Percentiles rank a stretch among this genome's conserved stretches.
Evolutionary conservation across 257 asterid species (phyloP).

Genomic region (Fraxinus anomala): DNA sequence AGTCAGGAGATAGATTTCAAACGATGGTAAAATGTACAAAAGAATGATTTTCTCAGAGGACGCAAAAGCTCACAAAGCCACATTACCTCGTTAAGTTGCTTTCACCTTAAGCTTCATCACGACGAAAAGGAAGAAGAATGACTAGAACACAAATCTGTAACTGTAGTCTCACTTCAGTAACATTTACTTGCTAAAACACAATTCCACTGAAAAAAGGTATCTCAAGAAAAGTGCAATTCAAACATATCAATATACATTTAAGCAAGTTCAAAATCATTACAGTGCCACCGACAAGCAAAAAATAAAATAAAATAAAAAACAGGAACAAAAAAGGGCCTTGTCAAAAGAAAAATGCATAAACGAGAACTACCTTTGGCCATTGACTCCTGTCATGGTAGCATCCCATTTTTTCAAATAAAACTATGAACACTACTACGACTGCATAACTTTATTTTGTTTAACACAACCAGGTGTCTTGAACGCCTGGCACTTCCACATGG

Average conservation of each 20-base stretch:
- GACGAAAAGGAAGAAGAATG: too few species aligned
- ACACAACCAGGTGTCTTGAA: constrained; percentile 47
- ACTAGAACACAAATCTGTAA: too few species aligned
- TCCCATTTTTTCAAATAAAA: constrained; percentile 21
- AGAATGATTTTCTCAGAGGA: too few species aligned
- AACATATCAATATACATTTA: constrained; percentile 35
- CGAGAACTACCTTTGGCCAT: constrained; percentile 35
- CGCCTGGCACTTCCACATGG: constrained; percentile 52
- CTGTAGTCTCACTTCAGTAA: too few species aligned
- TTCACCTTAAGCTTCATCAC: too few species aligned
- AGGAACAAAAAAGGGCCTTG: constrained; percentile 12
- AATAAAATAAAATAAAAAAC: background rate
- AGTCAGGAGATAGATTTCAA: too few species aligned
- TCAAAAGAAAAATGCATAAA: constrained; percentile 28
- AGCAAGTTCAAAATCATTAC: constrained; percentile 39
- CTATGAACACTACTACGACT: constrained; percentile 39
- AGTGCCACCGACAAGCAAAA: constrained; percentile 32
- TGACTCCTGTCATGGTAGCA: constrained; percentile 34
- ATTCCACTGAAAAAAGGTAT: too few species aligned
- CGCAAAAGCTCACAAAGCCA: too few species aligned
- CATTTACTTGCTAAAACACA: too few species aligned
- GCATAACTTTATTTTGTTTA: constrained; percentile 47
- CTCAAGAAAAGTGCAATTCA: constrained; percentile 4
- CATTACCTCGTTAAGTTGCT: too few species aligned
- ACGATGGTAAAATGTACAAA: too few species aligned